phyloP scores from a whole-genome alignment of 768 basidiomycete genomes.

The Leucocoprinus birnbaumii region DNA sequence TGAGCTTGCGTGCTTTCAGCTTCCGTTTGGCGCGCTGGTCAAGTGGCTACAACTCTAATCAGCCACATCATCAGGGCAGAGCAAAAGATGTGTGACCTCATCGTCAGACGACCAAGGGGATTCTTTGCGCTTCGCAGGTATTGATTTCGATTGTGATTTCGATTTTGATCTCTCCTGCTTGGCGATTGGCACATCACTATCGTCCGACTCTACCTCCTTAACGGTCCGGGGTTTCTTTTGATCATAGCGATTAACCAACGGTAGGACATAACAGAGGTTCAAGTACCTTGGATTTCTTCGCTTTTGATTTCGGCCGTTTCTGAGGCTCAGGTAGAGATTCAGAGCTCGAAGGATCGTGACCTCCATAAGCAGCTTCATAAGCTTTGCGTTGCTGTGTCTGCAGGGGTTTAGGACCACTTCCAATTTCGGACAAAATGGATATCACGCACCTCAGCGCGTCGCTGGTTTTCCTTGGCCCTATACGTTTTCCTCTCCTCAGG shows the following conservation, averaged over 20 bases:
- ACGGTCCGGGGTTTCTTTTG: neutral
- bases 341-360: neutral
- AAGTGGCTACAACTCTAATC: neutral
- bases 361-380: neutral
- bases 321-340: neutral
- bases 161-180: neutral
- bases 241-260: too few relatives aligned
- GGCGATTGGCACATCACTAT: constrained; percentile 9
- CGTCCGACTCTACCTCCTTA: constrained; percentile 4
- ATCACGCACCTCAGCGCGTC: constrained; percentile 11
- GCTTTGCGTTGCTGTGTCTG: constrained; percentile 7
- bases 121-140: constrained; percentile 1
- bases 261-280: neutral
- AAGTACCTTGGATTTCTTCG: constrained; percentile 3
- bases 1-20: neutral
- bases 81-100: constrained; percentile 1
- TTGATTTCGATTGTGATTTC: neutral
- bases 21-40: neutral
- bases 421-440: neutral
- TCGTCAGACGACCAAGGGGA: neutral
- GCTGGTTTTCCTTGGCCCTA: constrained; percentile 12
- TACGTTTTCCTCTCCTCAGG: constrained; percentile 19
- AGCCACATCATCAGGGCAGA: neutral
- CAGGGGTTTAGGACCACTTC: neutral
- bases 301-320: neutral